Base-by-base conservation (phyloP, 2,329 filamentous ascomycete species). In the Colletotrichum eleusines region DNA sequence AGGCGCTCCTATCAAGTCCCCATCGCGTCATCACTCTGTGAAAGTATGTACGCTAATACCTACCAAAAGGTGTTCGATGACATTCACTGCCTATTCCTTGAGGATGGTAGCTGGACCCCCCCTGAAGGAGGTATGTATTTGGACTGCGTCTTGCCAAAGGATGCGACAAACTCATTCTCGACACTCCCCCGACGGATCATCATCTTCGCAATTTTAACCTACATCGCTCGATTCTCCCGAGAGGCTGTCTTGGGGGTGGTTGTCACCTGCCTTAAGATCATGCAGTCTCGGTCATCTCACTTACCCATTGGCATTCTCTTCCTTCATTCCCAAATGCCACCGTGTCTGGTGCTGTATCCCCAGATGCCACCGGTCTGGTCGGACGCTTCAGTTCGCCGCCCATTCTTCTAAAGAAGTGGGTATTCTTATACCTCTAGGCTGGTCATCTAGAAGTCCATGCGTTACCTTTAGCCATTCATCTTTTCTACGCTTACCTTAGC, bases 1-100 rank as follows among this genome's bases (percentile, higher is more conserved):
- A 59, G 48, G 51, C 61, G 54, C 46, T 55, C 62, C 67, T 66
- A 44, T 61, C 50, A 50, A 23, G 35, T 66, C 50, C 11, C 26
- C 9, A 61, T 70, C 20, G 50, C 67, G 61, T 66, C 66, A 66
- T 54, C 55, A 61, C 67, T 70, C 44, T 23, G 42, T 5, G 8
- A 46, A n/a, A 23, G 44, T 23, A 23, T n/a, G 20, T 23, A 11
- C 7, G 7, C 11, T n/a, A 12, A 6, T n/a, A n/a, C 20, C 18
- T 44, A n/a, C 42, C 1, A 46, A n/a, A n/a, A 46, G 42, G 42
- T 57, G 26, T 48, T 51, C 40, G 40, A 42, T 38, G 16, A 33
- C 35, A 40, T 18, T 16, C 46, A n/a, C 14, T 18, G 18, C 20
- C 33, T 46, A 20, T 69, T 35, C 38, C 66, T 48, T 51, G 7